Evolutionary conservation across 208 protist species (phyloP).

Genomic region (Leptomonas pyrrhocoris): DNA sequence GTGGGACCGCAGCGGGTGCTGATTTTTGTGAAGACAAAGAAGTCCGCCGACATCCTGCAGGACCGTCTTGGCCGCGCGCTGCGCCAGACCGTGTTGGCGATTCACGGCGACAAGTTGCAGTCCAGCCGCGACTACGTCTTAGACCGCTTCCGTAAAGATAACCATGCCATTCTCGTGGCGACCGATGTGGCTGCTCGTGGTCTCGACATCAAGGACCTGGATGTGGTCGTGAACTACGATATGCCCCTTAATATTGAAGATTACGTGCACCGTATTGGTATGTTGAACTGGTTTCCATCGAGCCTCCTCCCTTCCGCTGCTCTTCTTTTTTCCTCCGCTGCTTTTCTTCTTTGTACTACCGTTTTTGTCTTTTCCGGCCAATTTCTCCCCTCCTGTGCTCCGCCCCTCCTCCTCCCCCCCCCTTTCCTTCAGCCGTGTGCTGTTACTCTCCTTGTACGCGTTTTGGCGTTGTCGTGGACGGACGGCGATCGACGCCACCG

Average conservation of each 20-base stretch:
- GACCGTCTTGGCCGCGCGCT: constrained; percentile 64
- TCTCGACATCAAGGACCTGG: constrained; percentile 98
- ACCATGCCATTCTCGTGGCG: constrained; percentile 80
- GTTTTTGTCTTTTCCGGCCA: not conserved
- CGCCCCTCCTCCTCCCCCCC: too few species aligned
- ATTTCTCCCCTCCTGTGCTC: too few species aligned
- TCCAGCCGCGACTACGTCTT: constrained; percentile 91
- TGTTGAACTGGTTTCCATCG: constrained; percentile 56
- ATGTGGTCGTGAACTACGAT: constrained; percentile 99
- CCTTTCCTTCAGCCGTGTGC: not conserved
- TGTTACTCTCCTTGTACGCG: constrained; percentile 6
- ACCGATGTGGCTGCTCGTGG: constrained; percentile 94
- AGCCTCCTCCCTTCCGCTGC: not conserved
- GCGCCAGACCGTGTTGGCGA: constrained; percentile 66
- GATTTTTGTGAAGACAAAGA: constrained; percentile 92
- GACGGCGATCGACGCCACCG: too few species aligned
- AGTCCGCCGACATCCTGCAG: constrained; percentile 75
- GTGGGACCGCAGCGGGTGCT: constrained; percentile 78
- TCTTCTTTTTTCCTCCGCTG: not conserved
- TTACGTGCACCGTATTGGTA: constrained; percentile 98
- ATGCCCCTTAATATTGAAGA: constrained; percentile 99
- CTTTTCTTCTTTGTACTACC: not conserved
- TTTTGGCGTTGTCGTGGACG: too few species aligned
- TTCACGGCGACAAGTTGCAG: constrained; percentile 94
- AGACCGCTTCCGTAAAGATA: constrained; percentile 76